Evolutionary conservation across 495 filamentous ascomycete species (phyloP), one percentile per base, ranked within the genome.

Genomic region (Polyplosphaeria fusca): DNA sequence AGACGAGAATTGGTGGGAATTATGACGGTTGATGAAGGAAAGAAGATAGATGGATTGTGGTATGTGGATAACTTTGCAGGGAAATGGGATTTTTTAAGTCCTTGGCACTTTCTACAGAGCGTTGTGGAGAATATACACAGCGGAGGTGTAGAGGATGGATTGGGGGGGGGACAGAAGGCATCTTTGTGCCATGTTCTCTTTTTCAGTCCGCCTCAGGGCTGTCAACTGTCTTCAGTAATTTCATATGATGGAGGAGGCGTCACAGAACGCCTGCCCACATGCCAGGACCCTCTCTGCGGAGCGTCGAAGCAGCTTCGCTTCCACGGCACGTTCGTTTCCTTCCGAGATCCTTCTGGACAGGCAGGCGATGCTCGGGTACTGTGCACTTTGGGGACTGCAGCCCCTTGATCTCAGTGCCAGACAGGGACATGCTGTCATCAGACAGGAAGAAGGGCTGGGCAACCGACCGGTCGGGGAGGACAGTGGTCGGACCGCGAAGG

Each of bases 281-380:
- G 24, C 81, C 80, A 0, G 80, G 79, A 18, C 78, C 77, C 30
- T 74, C 76, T 19, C 70, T 45, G 4, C 74, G 72, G 39, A 73
- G 71, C 18, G 70, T 67, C 26, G 71, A 67, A 24, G 71, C 70
- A 47, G 77, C 76, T 9, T 59, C 45, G 68, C 73, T 64, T 79
- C 79, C 77, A 71, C 79, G 84, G 71, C 83, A 84, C 18, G 82
- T 70, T 23, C 83, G 75, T 72, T 86, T 86, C 58, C 73, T 67
- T 48, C 78, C 79, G 32, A 75, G 68, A 26, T 64, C 61, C 53
- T 67, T 71, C 44, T 66, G 58, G 25, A 72, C 59, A 25, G 61
- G 71, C 43, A 65, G n/a, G 18, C 64, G 52, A 43, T 43, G 71
- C 57, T 63, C 68, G 61, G 42, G 72, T 63, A 28, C 73, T 65